A percentile compares a stretch with the other conserved stretches of the same genome.
phyloP scores from a whole-genome alignment of 352 stramenopile species.

The Globisporangium ultimum region DNA sequence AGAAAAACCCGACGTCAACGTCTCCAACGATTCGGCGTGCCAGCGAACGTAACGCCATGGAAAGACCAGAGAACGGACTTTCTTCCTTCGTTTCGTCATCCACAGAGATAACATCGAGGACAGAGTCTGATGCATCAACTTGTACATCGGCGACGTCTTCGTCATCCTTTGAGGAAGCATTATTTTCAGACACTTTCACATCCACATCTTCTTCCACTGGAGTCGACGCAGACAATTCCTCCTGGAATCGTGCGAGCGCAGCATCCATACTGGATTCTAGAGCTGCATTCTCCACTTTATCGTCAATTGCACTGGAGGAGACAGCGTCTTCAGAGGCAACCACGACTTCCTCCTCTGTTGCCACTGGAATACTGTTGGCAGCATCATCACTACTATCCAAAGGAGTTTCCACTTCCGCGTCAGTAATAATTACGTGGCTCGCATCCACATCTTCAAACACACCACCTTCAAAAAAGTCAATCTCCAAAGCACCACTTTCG shows the following conservation, averaged over 20 bases:
- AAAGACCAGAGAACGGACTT: constrained; percentile 11
- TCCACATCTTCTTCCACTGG: not conserved
- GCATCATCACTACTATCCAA: not conserved
- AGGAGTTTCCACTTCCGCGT: not conserved
- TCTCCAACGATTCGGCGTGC: constrained; percentile 12
- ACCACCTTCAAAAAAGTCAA: not conserved
- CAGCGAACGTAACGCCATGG: constrained; percentile 16
- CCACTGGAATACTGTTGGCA: not conserved
- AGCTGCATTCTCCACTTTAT: not conserved
- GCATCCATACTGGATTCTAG: not conserved
- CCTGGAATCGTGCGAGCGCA: not conserved
- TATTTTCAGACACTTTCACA: not conserved
- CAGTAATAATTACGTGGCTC: not conserved
- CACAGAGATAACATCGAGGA: not conserved
- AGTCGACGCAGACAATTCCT: not conserved
- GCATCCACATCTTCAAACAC: not conserved
- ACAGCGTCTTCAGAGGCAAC: no score
- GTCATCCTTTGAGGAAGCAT: not conserved
- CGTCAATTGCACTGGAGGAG: not conserved
- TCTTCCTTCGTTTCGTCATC: not conserved
- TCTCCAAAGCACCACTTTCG: not conserved
- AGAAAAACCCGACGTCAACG: constrained; percentile 1
- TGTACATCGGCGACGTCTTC: not conserved
- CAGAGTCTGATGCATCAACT: not conserved
- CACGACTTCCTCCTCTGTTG: not conserved